A percentile compares a stretch with the other conserved stretches of the same genome.
These are phyloP conservation scores for Umbellularia californica DNA, from an alignment of 164 flowering plant genomes.

Conservation along the genomic window DNA sequence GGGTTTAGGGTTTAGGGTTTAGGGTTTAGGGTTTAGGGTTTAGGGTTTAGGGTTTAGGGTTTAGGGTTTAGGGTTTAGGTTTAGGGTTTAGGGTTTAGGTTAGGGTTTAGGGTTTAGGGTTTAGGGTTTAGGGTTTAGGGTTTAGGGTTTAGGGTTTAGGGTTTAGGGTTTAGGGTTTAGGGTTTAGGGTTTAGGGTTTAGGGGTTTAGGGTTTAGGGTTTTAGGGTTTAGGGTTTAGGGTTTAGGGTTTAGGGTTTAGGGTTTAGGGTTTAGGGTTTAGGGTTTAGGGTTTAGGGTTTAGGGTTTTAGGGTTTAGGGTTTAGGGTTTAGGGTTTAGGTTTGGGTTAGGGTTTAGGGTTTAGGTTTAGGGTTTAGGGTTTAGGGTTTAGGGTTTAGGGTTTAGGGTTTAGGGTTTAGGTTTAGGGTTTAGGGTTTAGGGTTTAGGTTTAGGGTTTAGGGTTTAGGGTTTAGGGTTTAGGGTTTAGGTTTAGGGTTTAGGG, in stretches of 20 bases:
- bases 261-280: constrained; percentile 12
- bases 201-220: constrained; percentile 15
- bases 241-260: constrained; percentile 13
- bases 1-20: constrained; percentile 14
- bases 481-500: constrained; percentile 16
- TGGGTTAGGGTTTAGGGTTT: not conserved
- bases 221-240: constrained; percentile 13
- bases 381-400: constrained; percentile 18
- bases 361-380: constrained; percentile 16
- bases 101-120: constrained; percentile 15
- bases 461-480: constrained; percentile 14
- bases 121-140: constrained; percentile 19
- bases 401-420: constrained; percentile 14
- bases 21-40: constrained; percentile 11
- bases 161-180: constrained; percentile 13
- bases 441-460: constrained; percentile 17
- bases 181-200: constrained; percentile 17
- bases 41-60: constrained; percentile 16
- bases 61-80: constrained; percentile 5
- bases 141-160: constrained; percentile 19
- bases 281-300: constrained; percentile 12
- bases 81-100: constrained; percentile 19
- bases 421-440: constrained; percentile 15
- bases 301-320: constrained; percentile 14
- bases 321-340: constrained; percentile 7